Conservation (phyloP, 2,329 filamentous ascomycete genomes). For the Botrytis pseudocinerea region DNA sequence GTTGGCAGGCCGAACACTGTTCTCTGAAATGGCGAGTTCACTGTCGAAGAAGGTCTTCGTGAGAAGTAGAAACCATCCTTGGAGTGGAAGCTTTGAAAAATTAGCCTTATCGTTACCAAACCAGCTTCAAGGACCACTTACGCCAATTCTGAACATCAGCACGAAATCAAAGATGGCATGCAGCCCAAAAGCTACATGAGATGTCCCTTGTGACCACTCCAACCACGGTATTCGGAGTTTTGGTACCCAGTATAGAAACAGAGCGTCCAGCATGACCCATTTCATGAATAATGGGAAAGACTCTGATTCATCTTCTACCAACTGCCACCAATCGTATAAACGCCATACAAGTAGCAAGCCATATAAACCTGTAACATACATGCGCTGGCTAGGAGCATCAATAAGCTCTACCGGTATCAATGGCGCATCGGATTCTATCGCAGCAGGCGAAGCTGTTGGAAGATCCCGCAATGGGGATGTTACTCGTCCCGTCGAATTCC, state of each 20-base stretch:
- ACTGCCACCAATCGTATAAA: slow-evolving; percentile 78
- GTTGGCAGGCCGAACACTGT: slow-evolving; percentile 81
- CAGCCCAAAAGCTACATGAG: slow-evolving; percentile 67
- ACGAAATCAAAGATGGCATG: slow-evolving; percentile 78
- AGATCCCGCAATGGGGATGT: slow-evolving; percentile 37
- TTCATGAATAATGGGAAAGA: slow-evolving; percentile 92
- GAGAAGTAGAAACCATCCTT: slow-evolving; percentile 69
- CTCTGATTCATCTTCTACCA: slow-evolving; percentile 78
- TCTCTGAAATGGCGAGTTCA: slow-evolving; percentile 90
- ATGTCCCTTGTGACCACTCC: slow-evolving; percentile 71
- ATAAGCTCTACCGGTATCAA: slow-evolving; percentile 79
- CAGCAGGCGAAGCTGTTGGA: slow-evolving; percentile 27
- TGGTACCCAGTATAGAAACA: slow-evolving; percentile 85
- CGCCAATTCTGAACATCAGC: slow-evolving; percentile 88
- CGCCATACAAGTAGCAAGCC: slow-evolving; percentile 75
- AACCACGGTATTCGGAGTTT: slow-evolving; percentile 93
- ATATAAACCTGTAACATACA: slow-evolving; percentile 84
- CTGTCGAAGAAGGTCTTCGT: slow-evolving; percentile 86
- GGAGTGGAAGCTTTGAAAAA: slow-evolving; percentile 63
- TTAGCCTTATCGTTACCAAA: slow-evolving; percentile 25
- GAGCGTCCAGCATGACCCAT: slow-evolving; percentile 84
- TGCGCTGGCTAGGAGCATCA: slow-evolving; percentile 86
- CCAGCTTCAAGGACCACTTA: slow-evolving; percentile 46
- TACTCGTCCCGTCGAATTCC: slow-evolving; percentile 36
- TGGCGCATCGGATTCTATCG: slow-evolving; percentile 47